Base-by-base conservation (phyloP, 441 rosid species). In the Viola pubescens region DNA sequence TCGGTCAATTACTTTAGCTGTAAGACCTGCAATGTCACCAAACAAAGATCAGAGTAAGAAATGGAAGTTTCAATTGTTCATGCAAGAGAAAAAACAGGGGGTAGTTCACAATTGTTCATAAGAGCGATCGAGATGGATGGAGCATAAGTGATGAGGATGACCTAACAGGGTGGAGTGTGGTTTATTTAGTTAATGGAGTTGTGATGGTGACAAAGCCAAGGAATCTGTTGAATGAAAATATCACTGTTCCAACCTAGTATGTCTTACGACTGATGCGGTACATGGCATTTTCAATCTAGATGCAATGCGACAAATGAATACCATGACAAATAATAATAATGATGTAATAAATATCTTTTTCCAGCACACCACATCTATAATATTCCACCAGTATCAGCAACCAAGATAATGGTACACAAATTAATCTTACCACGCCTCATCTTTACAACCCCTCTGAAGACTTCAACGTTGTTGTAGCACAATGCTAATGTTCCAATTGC, bases 401-500 rank as follows among this genome's bases (percentile, higher is more conserved):
- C 39, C 46, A 66, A 62, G 61, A 66, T 65, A 43, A 65, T 11
- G 43, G 48, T 51, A 44, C 55, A 6, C 3, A 44, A 62, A 60
- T 19, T 14, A 64, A 53, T 69, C 88, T 78, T 80, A 94, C 99
- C 99, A 48, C 97, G 90, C 77, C 97, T 87, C 89, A 94, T 67
- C 74, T 91, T 88, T 70, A 91, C 95, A 0, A 84, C 94, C 1
- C 94, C 94, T 80, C 90, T 77, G 76, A 94, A 94, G 74, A 94
- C 87, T 82, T 91, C 89, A 48, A 87, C 62, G 70, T 91, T 87
- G 84, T 88, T 82, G 79, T 87, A 87, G 81, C 98, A 87, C 59
- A 91, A 57, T 59, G 94, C 90, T 60, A 88, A 79, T 16, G 99
- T 94, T 77, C 95, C 99, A 73, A 91, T 85, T 45, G 94, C 95